Conservation (phyloP, 208 protist species). For the Trypanosoma boissoni region DNA sequence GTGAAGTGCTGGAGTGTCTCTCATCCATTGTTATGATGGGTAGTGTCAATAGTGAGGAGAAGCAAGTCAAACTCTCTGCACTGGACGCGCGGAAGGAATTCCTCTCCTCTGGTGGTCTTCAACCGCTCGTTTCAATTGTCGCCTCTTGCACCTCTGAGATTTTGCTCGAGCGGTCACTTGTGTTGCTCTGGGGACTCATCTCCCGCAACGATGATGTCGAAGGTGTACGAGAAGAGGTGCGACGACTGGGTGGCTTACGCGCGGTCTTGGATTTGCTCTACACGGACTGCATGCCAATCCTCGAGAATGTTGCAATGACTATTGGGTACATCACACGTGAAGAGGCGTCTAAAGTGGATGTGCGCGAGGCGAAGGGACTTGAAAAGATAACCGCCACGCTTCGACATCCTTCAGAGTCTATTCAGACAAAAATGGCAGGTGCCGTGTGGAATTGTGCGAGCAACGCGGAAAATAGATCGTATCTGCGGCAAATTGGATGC, state of each 20-base stretch:
- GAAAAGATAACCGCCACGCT: slow-evolving; percentile 90
- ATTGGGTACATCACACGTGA: slow-evolving; percentile 94
- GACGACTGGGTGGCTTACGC: slow-evolving; percentile 74
- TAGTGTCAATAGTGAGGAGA: slow-evolving; percentile 10
- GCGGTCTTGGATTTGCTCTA: slow-evolving; percentile 88
- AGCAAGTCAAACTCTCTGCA: not conserved
- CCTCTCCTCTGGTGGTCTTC: slow-evolving; percentile 58
- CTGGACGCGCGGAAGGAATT: slow-evolving; percentile 58
- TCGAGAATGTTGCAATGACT: slow-evolving; percentile 92
- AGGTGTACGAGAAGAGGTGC: slow-evolving; percentile 63
- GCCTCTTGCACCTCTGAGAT: slow-evolving; percentile 78
- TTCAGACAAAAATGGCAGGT: slow-evolving; percentile 91
- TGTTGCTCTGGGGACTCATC: slow-evolving; percentile 85
- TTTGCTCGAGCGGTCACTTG: slow-evolving; percentile 86
- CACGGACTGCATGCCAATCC: slow-evolving; percentile 85
- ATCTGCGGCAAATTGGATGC: slow-evolving; percentile 80
- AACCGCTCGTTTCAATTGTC: slow-evolving; percentile 88
- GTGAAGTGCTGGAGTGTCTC: slow-evolving; percentile 77
- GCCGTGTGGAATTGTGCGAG: slow-evolving; percentile 94
- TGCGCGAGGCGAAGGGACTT: slow-evolving; percentile 84
- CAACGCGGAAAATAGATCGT: slow-evolving; percentile 85
- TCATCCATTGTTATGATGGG: slow-evolving; percentile 57
- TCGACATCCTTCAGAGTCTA: slow-evolving; percentile 84
- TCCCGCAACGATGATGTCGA: slow-evolving; percentile 56
- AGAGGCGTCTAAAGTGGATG: slow-evolving; percentile 83